These are phyloP conservation scores for Euphorbia corollata DNA, from an alignment of 441 rosid species.

Conservation along the genomic window DNA sequence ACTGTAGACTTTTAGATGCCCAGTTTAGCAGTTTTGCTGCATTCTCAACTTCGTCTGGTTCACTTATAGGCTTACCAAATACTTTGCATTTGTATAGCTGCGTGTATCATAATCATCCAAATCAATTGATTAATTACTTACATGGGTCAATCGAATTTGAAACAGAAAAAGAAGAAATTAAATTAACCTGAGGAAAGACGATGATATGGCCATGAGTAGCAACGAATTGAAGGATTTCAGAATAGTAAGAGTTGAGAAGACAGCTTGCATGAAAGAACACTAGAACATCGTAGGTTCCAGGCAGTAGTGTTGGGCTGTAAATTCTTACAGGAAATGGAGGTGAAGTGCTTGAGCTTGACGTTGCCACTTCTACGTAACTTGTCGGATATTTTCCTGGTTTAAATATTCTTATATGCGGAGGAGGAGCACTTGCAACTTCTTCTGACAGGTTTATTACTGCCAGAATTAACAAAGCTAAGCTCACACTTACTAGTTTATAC, in stretches of 20 bases:
- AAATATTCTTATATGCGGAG: slow-evolving; percentile 5
- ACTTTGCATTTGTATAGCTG: slow-evolving; percentile 8
- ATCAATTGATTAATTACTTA: no score
- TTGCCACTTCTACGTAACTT: not conserved
- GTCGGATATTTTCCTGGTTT: slow-evolving; percentile 12
- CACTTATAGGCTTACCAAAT: slow-evolving; percentile 19
- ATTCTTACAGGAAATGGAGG: slow-evolving; percentile 28
- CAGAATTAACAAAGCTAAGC: not conserved
- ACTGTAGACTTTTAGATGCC: slow-evolving; percentile 22
- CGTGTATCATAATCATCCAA: no score
- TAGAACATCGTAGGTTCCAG: slow-evolving; percentile 32
- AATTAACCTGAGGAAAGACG: slow-evolving; percentile 50
- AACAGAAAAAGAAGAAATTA: no score
- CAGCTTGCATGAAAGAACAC: slow-evolving; percentile 44
- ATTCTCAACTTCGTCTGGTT: slow-evolving; percentile 27
- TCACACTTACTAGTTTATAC: not conserved
- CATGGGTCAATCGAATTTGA: no score
- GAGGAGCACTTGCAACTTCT: not conserved
- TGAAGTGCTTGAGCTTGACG: not conserved
- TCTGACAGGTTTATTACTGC: not conserved
- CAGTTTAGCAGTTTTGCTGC: slow-evolving; percentile 37
- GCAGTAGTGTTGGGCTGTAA: slow-evolving; percentile 29
- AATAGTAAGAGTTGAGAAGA: slow-evolving; percentile 36
- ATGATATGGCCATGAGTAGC: slow-evolving; percentile 55
- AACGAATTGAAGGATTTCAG: slow-evolving; percentile 31